Percentiles rank a stretch among this genome's conserved stretches.
Evolutionary conservation across 805 yeast genomes (phyloP).

Genomic region (Sungouiella thailandica): DNA sequence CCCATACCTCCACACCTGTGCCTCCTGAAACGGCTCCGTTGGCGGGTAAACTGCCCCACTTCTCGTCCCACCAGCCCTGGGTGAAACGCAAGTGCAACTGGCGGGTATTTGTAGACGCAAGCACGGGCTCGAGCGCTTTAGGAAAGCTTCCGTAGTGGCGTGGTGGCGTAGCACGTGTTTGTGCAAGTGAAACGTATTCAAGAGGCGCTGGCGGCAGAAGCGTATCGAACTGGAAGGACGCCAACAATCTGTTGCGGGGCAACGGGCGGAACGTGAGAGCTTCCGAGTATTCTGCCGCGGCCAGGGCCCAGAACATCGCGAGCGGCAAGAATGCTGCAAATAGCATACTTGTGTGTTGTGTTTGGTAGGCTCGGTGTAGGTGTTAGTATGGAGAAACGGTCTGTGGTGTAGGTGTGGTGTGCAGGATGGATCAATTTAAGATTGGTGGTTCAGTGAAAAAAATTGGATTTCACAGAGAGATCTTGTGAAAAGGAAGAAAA

Average conservation of each 20-base stretch:
- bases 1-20: slow-evolving; percentile 93
- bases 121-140: slow-evolving; percentile 69
- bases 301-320: not conserved
- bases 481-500: too few species aligned
- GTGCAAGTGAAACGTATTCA: slow-evolving; percentile 15
- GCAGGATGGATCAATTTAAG: too few species aligned
- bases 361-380: too few species aligned
- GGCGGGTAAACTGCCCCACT: slow-evolving; percentile 79
- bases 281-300: slow-evolving; percentile 46
- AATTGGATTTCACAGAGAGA: too few species aligned
- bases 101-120: slow-evolving; percentile 60
- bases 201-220: slow-evolving; percentile 43
- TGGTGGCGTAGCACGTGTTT: slow-evolving; percentile 6
- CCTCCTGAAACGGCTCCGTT: slow-evolving; percentile 80
- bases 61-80: slow-evolving; percentile 93
- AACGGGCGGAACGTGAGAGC: slow-evolving; percentile 60
- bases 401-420: too few species aligned
- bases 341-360: not conserved
- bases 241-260: slow-evolving; percentile 62
- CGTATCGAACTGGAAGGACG: slow-evolving; percentile 66
- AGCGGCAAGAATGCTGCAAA: slow-evolving; percentile 1
- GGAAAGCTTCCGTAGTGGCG: slow-evolving; percentile 72
- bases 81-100: slow-evolving; percentile 83
- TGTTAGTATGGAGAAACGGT: too few species aligned
- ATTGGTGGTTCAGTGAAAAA: too few species aligned